Evolutionary conservation across 352 stramenopile species (phyloP).

Genomic region (Phytopythium montanum): DNA sequence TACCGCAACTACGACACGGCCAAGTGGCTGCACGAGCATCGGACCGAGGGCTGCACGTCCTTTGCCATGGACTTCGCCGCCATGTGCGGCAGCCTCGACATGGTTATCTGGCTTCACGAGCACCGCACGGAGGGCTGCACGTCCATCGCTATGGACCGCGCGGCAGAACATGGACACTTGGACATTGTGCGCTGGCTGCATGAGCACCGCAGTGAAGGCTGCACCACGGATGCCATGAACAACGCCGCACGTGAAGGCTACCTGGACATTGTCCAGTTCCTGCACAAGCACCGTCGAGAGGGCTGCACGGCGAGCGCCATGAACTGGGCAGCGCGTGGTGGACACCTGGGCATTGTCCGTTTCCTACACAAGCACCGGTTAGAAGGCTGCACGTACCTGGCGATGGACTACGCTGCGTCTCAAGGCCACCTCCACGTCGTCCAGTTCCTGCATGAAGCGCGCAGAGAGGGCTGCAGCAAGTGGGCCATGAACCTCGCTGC

Average conservation of each 20-base stretch:
- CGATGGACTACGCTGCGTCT: slow-evolving; percentile 18
- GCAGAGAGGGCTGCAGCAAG: slow-evolving; percentile 12
- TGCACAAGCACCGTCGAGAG: slow-evolving; percentile 12
- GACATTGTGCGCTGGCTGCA: slow-evolving; percentile 14
- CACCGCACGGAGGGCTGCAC: slow-evolving; percentile 9
- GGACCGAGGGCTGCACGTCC: slow-evolving; percentile 10
- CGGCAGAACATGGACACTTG: slow-evolving; percentile 11
- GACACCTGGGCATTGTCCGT: slow-evolving; percentile 15
- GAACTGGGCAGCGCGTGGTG: slow-evolving; percentile 12
- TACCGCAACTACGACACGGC: slow-evolving; percentile 11
- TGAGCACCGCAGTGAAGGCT: slow-evolving; percentile 9
- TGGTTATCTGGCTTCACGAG: slow-evolving; percentile 12
- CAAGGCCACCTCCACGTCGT: slow-evolving; percentile 16
- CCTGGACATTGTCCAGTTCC: slow-evolving; percentile 9
- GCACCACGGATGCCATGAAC: slow-evolving; percentile 15
- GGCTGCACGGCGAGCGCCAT: slow-evolving; percentile 13
- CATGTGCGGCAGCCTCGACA: slow-evolving; percentile 13
- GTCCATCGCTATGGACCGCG: slow-evolving; percentile 11
- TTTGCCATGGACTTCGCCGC: slow-evolving; percentile 18
- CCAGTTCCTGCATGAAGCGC: slow-evolving; percentile 12
- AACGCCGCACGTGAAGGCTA: slow-evolving; percentile 10
- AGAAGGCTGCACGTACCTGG: slow-evolving; percentile 13
- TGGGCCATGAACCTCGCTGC: slow-evolving; percentile 19
- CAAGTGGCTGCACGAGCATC: slow-evolving; percentile 12
- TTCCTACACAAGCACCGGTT: slow-evolving; percentile 11